A percentile compares a stretch with the other conserved stretches of the same genome.
Evolutionary conservation across 805 yeast species (phyloP).

Genomic region (Yamadazyma sp.): DNA sequence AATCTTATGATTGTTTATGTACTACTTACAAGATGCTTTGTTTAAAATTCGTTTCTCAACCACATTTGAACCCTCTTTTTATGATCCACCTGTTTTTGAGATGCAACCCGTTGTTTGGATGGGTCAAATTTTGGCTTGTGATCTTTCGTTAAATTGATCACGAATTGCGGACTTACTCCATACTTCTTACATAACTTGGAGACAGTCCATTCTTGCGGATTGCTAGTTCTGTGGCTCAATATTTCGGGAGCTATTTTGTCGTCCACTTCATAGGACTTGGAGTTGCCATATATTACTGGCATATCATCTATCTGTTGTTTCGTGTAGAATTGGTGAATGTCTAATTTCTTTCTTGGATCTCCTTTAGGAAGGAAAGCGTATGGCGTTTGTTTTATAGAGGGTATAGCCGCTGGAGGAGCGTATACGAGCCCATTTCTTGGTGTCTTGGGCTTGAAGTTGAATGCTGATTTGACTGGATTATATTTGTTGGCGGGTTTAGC

Average conservation of each 20-base stretch:
- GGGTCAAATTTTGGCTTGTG: slow-evolving; percentile 29
- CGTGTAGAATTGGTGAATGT: slow-evolving; percentile 28
- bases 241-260: slow-evolving; percentile 61
- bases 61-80: slow-evolving; percentile 58
- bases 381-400: slow-evolving; percentile 62
- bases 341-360: slow-evolving; percentile 54
- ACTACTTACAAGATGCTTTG: slow-evolving; percentile 7
- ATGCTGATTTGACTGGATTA: slow-evolving; percentile 63
- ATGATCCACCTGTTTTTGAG: slow-evolving; percentile 48
- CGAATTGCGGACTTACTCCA: slow-evolving; percentile 41
- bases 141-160: slow-evolving; percentile 20
- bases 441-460: slow-evolving; percentile 53
- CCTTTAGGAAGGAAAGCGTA: slow-evolving; percentile 61
- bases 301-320: slow-evolving; percentile 34
- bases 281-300: slow-evolving; percentile 42
- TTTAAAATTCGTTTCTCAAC: slow-evolving; percentile 56
- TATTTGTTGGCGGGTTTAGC: slow-evolving; percentile 51
- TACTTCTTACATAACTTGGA: slow-evolving; percentile 60
- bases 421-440: slow-evolving; percentile 58
- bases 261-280: slow-evolving; percentile 50
- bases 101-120: not conserved
- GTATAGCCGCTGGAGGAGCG: slow-evolving; percentile 59
- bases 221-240: slow-evolving; percentile 48
- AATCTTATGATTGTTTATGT: too few species aligned
- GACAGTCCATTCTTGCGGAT: slow-evolving; percentile 66